Percentiles rank a stretch among this genome's conserved stretches.
phyloP scores from a whole-genome alignment of 352 stramenopile genomes.

The Phytophthora chlamydospora region DNA sequence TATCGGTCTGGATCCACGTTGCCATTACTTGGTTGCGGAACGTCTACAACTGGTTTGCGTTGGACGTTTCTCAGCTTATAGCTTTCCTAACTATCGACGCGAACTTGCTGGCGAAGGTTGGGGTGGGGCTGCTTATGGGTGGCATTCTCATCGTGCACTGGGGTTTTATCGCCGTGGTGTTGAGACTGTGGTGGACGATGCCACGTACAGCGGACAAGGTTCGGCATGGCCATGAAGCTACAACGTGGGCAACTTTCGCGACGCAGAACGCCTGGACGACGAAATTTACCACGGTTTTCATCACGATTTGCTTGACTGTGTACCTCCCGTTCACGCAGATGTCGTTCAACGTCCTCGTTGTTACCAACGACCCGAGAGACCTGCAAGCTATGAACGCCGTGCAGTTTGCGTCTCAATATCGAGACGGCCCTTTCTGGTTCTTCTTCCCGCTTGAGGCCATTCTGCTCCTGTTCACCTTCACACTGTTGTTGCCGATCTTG shows the following conservation, averaged over 20 bases:
- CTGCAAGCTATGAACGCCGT: not conserved
- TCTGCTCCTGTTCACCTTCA: slow-evolving; percentile 40
- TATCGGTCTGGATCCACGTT: slow-evolving; percentile 17
- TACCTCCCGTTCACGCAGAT: slow-evolving; percentile 50
- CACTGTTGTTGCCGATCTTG: slow-evolving; percentile 35
- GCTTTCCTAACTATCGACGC: no score
- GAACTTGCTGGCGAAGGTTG: slow-evolving; percentile 1
- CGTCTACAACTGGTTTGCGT: slow-evolving; percentile 16
- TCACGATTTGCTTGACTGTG: slow-evolving; percentile 41
- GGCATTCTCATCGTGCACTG: slow-evolving; percentile 18
- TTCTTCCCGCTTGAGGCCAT: slow-evolving; percentile 26
- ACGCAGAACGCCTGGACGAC: slow-evolving; percentile 36
- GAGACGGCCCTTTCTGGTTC: slow-evolving; percentile 24
- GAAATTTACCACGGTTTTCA: slow-evolving; percentile 35
- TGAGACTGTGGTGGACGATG: slow-evolving; percentile 28
- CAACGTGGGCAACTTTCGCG: slow-evolving; percentile 38
- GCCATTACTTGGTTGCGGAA: slow-evolving; percentile 23
- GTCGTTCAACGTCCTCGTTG: slow-evolving; percentile 16
- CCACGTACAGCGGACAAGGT: slow-evolving; percentile 44
- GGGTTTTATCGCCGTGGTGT: slow-evolving; percentile 39
- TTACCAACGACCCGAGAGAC: slow-evolving; percentile 3
- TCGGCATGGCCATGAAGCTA: slow-evolving; percentile 44
- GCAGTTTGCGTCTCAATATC: slow-evolving; percentile 9
- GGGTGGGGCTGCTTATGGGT: slow-evolving; percentile 35
- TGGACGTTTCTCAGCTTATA: no score